Evolutionary conservation across 2,329 filamentous ascomycete genomes (phyloP).

Genomic region (Byssochlamys sp.): DNA sequence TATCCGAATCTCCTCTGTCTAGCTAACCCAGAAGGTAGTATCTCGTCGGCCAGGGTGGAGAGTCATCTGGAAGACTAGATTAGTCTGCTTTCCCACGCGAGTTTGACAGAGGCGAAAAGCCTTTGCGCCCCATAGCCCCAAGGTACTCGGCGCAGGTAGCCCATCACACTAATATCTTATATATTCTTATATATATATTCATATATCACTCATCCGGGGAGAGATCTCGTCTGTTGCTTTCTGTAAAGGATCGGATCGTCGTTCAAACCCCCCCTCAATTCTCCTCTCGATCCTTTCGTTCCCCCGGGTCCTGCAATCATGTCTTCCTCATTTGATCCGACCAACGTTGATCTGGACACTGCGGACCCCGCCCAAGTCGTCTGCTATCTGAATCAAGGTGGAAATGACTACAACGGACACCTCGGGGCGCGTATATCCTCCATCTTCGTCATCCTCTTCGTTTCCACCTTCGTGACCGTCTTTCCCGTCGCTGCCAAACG

Average conservation of each 20-base stretch:
- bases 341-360: conserved; percentile 36
- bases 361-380: conserved; percentile 37
- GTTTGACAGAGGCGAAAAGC: neutral
- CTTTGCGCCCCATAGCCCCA: neutral
- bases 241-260: neutral
- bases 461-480: conserved; percentile 33
- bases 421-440: conserved; percentile 36
- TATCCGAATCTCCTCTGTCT: neutral
- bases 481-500: conserved; percentile 41
- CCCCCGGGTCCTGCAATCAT: neutral
- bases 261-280: neutral
- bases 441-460: conserved; percentile 37
- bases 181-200: no score
- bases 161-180: neutral
- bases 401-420: conserved; percentile 47
- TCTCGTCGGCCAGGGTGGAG: neutral
- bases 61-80: neutral
- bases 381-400: conserved; percentile 40
- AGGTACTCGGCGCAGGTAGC: neutral
- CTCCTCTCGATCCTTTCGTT: neutral
- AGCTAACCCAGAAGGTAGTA: neutral
- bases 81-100: neutral
- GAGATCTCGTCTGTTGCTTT: neutral
- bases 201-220: no score
- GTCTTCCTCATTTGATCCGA: conserved; percentile 24